Percentiles rank a stretch among this genome's conserved stretches.
Evolutionary conservation across 768 basidiomycete species (phyloP).

Genomic region (Naganishia randhawae): DNA sequence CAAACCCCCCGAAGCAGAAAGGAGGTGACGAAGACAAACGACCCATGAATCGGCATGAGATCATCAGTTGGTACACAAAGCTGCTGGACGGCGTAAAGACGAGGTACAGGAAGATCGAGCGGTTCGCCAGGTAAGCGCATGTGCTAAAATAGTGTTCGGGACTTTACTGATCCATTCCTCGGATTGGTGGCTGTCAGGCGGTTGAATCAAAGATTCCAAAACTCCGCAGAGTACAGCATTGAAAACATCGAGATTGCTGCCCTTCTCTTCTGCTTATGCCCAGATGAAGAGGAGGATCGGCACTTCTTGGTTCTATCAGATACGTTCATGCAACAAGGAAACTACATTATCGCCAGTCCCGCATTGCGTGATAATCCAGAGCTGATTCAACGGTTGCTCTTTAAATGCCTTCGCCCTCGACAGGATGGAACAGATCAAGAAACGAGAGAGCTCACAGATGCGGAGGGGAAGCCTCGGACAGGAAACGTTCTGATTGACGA

Average conservation of each 20-base stretch:
- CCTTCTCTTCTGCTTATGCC: constrained; percentile 67
- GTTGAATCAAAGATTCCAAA: constrained; percentile 78
- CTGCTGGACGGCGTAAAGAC: constrained; percentile 87
- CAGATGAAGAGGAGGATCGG: constrained; percentile 62
- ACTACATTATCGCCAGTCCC: constrained; percentile 80
- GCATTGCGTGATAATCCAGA: constrained; percentile 72
- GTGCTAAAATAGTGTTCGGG: constrained; percentile 49
- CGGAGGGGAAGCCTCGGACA: constrained; percentile 54
- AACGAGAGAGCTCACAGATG: constrained; percentile 14
- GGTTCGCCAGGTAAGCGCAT: constrained; percentile 72
- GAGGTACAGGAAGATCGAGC: constrained; percentile 87
- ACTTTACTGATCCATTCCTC: constrained; percentile 51
- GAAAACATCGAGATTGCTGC: constrained; percentile 68
- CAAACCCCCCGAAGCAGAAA: constrained; percentile 34
- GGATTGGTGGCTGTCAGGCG: constrained; percentile 35
- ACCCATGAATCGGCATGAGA: constrained; percentile 73
- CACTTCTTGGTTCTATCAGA: constrained; percentile 93
- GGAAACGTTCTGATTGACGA: constrained; percentile 39
- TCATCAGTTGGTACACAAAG: constrained; percentile 83
- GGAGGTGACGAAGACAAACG: constrained; percentile 20
- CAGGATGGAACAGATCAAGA: constrained; percentile 11
- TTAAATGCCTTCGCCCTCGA: constrained; percentile 68
- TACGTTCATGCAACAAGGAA: constrained; percentile 78
- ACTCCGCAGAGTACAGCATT: constrained; percentile 83
- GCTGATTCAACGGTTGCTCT: constrained; percentile 71